A percentile compares a stretch with the other conserved stretches of the same genome.
phyloP scores from a whole-genome alignment of 371 early-diverging fungal genomes.

The Saksenaea vasiformis region DNA sequence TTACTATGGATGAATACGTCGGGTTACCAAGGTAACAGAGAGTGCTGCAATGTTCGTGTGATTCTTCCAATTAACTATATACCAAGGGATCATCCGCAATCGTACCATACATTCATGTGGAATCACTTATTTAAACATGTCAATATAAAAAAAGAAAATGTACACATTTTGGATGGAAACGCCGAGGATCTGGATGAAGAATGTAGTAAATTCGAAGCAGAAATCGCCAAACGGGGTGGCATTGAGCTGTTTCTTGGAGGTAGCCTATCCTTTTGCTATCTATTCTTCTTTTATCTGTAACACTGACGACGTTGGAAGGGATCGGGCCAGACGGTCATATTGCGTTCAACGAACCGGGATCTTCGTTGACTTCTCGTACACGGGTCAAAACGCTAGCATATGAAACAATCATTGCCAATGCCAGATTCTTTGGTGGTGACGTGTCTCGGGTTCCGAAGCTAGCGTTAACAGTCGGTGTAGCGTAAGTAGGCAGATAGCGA shows the following conservation, averaged over 20 bases:
- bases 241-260: conserved; percentile 64
- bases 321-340: conserved; percentile 74
- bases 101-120: conserved; percentile 66
- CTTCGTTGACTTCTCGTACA: conserved; percentile 66
- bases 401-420: conserved; percentile 73
- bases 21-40: conserved; percentile 39
- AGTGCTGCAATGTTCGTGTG: neutral
- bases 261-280: neutral
- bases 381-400: conserved; percentile 74
- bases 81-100: conserved; percentile 59
- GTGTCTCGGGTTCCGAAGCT: conserved; percentile 71
- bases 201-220: conserved; percentile 59
- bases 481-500: conserved; percentile 21
- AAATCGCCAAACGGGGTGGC: conserved; percentile 60
- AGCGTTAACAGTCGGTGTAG: conserved; percentile 72
- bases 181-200: conserved; percentile 63
- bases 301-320: neutral
- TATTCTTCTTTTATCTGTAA: neutral
- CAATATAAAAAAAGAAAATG: conserved; percentile 56
- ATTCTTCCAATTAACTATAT: neutral
- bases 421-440: conserved; percentile 73
- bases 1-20: conserved; percentile 63
- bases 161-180: conserved; percentile 64
- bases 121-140: conserved; percentile 62
- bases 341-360: conserved; percentile 76